Evolutionary conservation across 73 alveolate genomes (phyloP).

Genomic region (Effrenium voratum): DNA sequence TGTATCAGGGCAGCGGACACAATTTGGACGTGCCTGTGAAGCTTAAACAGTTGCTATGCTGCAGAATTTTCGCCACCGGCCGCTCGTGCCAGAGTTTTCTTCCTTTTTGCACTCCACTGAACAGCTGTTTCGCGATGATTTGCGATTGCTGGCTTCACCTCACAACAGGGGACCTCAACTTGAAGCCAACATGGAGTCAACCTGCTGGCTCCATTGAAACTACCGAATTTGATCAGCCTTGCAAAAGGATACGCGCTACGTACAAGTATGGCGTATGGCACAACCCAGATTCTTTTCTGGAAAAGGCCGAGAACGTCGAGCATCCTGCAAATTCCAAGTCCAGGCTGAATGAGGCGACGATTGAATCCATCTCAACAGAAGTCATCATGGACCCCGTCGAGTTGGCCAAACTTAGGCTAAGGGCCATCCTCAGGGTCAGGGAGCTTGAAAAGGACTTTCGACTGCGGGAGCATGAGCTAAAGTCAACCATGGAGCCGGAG

Average conservation of each 20-base stretch:
- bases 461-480: background rate
- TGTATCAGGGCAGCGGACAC: background rate
- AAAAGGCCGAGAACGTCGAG: background rate
- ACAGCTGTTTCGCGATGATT: too few relatives aligned
- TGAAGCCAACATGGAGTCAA: too few relatives aligned
- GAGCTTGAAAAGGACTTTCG: background rate
- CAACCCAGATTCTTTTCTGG: background rate
- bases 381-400: background rate
- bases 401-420: background rate
- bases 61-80: background rate
- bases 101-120: background rate
- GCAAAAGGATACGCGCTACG: too few relatives aligned
- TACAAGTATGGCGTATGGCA: conserved; percentile 8
- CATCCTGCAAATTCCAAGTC: background rate
- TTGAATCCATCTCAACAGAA: background rate
- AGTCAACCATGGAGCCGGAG: background rate
- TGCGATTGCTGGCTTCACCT: too few relatives aligned
- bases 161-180: too few relatives aligned
- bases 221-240: too few relatives aligned
- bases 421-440: background rate
- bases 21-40: background rate
- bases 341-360: background rate
- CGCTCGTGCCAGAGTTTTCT: background rate
- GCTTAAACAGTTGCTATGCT: background rate
- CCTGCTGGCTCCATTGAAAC: too few relatives aligned